Percentiles rank a stretch among this genome's conserved stretches.
Evolutionary conservation across 129 eudicot species (phyloP).

Genomic region (Tagetes erecta): DNA sequence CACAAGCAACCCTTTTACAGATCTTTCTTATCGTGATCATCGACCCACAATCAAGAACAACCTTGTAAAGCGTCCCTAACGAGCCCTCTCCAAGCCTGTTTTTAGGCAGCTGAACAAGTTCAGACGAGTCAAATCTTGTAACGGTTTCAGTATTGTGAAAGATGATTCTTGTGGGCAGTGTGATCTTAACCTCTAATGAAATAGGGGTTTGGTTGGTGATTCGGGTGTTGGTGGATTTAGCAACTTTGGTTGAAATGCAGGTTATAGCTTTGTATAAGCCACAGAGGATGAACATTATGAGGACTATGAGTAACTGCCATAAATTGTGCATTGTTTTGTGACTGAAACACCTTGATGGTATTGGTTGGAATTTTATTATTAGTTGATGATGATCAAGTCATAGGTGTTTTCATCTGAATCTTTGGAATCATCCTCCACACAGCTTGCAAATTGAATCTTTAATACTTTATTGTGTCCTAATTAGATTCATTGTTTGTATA

Average conservation of each 20-base stretch:
- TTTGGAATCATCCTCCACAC: slow-evolving; percentile 39
- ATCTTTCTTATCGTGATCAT: slow-evolving; percentile 39
- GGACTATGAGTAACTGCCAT: slow-evolving; percentile 21
- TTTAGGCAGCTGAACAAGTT: slow-evolving; percentile 43
- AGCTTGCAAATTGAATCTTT: slow-evolving; percentile 30
- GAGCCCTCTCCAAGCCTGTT: slow-evolving; percentile 52
- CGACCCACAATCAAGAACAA: slow-evolving; percentile 40
- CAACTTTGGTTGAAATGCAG: slow-evolving; percentile 21
- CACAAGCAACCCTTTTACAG: slow-evolving; percentile 23
- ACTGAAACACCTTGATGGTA: slow-evolving; percentile 1
- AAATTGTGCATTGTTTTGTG: slow-evolving; percentile 24
- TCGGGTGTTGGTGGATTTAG: slow-evolving; percentile 28
- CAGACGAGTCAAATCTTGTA: slow-evolving; percentile 38
- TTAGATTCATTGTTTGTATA: slow-evolving; percentile 3
- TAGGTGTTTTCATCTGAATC: slow-evolving; percentile 41
- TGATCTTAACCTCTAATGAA: slow-evolving; percentile 43
- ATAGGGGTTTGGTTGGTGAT: slow-evolving; percentile 39
- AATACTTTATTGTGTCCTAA: slow-evolving; percentile 1
- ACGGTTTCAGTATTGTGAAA: slow-evolving; percentile 35
- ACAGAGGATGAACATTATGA: slow-evolving; percentile 22
- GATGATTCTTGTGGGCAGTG: slow-evolving; percentile 43
- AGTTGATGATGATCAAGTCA: slow-evolving; percentile 13
- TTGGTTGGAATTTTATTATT: slow-evolving; percentile 2
- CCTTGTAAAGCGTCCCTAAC: slow-evolving; percentile 49
- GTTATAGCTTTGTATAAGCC: slow-evolving; percentile 28